These are phyloP conservation scores for Platanthera guangdongensis DNA, from an alignment of 106 monocot species.

Conservation along the genomic window DNA sequence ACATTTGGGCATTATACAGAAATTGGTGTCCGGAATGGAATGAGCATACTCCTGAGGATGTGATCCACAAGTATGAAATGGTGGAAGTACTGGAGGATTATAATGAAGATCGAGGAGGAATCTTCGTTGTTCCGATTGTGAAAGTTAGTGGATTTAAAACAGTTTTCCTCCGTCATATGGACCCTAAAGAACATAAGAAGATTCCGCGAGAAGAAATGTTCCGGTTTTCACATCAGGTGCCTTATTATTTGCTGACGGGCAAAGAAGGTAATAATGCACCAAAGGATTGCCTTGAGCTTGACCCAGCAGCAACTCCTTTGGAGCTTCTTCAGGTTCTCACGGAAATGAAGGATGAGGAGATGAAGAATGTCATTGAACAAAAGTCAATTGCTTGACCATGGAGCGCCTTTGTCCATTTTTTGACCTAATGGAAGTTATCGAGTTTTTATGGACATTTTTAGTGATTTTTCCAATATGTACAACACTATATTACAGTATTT, in stretches of 20 bases:
- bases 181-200: conserved; percentile 28
- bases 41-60: conserved; percentile 43
- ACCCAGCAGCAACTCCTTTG: conserved; percentile 51
- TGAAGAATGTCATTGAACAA: conserved; percentile 12
- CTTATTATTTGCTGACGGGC: conserved; percentile 36
- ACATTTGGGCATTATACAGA: conserved; percentile 51
- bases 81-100: conserved; percentile 50
- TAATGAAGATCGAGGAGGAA: conserved; percentile 41
- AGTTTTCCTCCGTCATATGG: conserved; percentile 37
- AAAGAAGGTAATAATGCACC: conserved; percentile 45
- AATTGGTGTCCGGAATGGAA: conserved; percentile 56
- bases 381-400: conserved; percentile 13
- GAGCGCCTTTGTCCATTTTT: not conserved
- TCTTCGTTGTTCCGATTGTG: conserved; percentile 35
- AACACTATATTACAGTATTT: no score
- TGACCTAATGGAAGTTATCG: no score
- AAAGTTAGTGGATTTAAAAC: conserved; percentile 63
- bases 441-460: not conserved
- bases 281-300: conserved; percentile 51
- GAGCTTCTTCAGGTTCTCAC: conserved; percentile 43
- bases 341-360: conserved; percentile 22
- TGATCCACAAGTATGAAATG: conserved; percentile 63
- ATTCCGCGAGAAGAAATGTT: conserved; percentile 54
- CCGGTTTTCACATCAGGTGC: conserved; percentile 58
- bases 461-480: not conserved